A percentile compares a stretch with the other conserved stretches of the same genome.
These are phyloP conservation scores for Rugonectria rugulosa DNA, from an alignment of 2,329 filamentous ascomycete species.

Conservation along the genomic window DNA sequence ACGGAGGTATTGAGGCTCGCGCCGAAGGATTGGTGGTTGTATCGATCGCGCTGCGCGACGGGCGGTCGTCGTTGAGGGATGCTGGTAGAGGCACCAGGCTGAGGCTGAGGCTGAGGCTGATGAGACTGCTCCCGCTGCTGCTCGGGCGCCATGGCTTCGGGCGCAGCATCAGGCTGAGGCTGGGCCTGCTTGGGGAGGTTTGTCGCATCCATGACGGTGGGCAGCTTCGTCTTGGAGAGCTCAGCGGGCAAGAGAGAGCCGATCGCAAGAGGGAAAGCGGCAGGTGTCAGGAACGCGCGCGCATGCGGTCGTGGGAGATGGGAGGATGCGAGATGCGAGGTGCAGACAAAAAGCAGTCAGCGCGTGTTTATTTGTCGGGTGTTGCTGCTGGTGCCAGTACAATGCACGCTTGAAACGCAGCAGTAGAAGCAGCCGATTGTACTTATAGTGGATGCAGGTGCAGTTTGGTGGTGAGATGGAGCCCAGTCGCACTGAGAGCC, in stretches of 20 bases:
- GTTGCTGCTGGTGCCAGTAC: too few relatives aligned
- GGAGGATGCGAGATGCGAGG: conserved; percentile 13
- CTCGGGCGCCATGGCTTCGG: conserved; percentile 22
- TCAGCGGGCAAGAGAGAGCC: conserved; percentile 18
- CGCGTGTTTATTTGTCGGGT: conserved; percentile 18
- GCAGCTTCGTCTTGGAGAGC: conserved; percentile 21
- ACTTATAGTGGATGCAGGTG: conserved; percentile 31
- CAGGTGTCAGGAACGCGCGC: conserved; percentile 22
- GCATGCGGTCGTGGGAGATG: conserved; percentile 30
- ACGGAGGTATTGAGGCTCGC: conserved; percentile 67
- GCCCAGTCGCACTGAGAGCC: conserved; percentile 4
- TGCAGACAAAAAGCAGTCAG: background rate
- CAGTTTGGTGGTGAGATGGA: conserved; percentile 10
- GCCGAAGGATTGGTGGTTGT: conserved; percentile 73
- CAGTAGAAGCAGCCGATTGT: too few relatives aligned
- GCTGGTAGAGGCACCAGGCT: conserved; percentile 29
- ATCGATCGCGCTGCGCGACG: conserved; percentile 57
- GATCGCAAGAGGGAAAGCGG: conserved; percentile 20
- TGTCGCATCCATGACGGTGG: conserved; percentile 38
- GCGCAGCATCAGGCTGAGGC: conserved; percentile 28
- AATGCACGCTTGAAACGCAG: conserved; percentile 15
- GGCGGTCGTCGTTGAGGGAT: conserved; percentile 37
- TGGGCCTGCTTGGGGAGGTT: conserved; percentile 26
- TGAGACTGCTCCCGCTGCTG: conserved; percentile 26
- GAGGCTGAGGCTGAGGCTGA: conserved; percentile 24